phyloP scores from a whole-genome alignment of 306 rosid species.

The Lablab purpureus region DNA sequence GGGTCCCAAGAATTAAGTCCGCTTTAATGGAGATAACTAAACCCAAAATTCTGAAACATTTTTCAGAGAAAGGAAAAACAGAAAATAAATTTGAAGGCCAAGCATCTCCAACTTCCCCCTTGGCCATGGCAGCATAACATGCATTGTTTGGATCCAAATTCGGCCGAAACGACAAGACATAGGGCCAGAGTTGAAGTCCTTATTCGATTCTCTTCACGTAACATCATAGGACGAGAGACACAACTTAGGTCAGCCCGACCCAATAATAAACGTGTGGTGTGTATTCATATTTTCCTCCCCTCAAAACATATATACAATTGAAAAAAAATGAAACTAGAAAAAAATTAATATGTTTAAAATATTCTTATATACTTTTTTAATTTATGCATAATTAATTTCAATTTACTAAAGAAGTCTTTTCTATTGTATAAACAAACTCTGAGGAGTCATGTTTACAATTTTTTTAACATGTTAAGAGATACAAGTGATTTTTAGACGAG shows the following conservation, averaged over 20 bases:
- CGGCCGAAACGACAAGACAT: not conserved
- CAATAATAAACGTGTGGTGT: not conserved
- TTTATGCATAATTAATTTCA: too few species aligned
- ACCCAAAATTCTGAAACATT: not conserved
- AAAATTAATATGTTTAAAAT: too few species aligned
- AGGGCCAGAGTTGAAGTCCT: not conserved
- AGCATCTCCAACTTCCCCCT: not conserved
- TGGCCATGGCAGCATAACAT: not conserved
- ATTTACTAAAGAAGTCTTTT: too few species aligned
- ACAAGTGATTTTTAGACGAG: too few species aligned
- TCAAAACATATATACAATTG: too few species aligned
- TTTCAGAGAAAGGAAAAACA: not conserved
- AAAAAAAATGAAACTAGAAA: too few species aligned
- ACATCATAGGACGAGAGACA: constrained; percentile 13
- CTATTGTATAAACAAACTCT: too few species aligned
- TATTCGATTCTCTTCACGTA: not conserved
- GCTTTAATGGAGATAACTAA: not conserved
- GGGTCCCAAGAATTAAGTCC: not conserved
- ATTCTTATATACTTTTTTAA: too few species aligned
- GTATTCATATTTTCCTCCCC: too few species aligned
- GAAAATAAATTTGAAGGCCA: not conserved
- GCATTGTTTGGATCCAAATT: not conserved
- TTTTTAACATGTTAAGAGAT: too few species aligned
- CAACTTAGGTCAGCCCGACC: not conserved
- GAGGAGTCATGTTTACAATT: too few species aligned